Conservation (phyloP, 257 asterid genomes). For the Solanum stenotomum region DNA sequence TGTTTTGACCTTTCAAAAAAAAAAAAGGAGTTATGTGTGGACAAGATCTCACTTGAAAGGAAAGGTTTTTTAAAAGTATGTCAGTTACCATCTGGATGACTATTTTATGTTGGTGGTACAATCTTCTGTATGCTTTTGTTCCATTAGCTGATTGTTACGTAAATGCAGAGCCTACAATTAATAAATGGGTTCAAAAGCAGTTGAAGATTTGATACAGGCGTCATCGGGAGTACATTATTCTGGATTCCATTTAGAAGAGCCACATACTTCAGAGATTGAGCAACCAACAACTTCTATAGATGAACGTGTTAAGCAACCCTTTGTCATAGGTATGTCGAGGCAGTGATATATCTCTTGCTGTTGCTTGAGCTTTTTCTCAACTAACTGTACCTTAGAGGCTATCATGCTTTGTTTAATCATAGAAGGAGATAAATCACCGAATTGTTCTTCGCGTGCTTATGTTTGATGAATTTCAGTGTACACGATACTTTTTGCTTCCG, state of each 20-base stretch:
- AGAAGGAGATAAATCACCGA: background rate
- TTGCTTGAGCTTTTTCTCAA: background rate
- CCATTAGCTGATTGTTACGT: background rate
- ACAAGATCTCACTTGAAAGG: background rate
- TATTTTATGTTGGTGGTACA: background rate
- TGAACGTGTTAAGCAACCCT: conserved; percentile 70
- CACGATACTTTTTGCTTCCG: background rate
- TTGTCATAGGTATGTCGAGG: conserved; percentile 64
- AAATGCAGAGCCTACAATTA: background rate
- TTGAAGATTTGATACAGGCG: conserved; percentile 81
- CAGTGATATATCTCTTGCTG: background rate
- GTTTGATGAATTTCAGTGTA: background rate
- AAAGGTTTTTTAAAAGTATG: background rate
- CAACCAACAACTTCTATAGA: conserved; percentile 41
- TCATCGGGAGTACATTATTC: conserved; percentile 92
- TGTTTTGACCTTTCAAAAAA: background rate
- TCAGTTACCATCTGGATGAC: background rate
- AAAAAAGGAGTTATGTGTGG: background rate
- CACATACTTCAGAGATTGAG: conserved; percentile 27
- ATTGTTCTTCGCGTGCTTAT: background rate
- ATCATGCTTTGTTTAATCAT: background rate
- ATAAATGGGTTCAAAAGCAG: conserved; percentile 74
- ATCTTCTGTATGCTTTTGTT: background rate
- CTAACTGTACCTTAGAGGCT: background rate
- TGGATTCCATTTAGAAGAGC: conserved; percentile 67